Conservation (phyloP, 2,329 filamentous ascomycete species). For the Colletotrichum eleusines region DNA sequence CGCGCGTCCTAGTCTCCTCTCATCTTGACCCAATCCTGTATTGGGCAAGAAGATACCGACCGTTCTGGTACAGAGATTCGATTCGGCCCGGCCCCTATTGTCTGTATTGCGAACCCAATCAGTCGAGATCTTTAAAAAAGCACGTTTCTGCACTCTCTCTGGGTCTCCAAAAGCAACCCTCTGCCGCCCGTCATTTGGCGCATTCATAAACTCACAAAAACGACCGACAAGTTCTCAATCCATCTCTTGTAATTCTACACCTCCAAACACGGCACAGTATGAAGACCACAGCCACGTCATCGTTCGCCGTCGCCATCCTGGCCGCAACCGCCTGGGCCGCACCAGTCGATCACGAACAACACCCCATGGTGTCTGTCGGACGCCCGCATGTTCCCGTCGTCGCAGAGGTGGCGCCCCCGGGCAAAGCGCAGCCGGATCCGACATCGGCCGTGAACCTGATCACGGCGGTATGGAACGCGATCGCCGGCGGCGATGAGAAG, state of each 20-base stretch:
- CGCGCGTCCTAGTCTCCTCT: background rate
- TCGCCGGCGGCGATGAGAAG: conserved; percentile 6
- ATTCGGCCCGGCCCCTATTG: conserved; percentile 3
- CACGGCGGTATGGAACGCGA: conserved; percentile 21
- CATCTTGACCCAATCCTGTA: conserved; percentile 1
- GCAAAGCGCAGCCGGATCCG: background rate
- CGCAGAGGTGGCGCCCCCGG: background rate
- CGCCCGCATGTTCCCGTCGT: background rate
- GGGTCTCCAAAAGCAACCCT: background rate
- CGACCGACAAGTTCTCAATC: background rate
- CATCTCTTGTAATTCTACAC: too few relatives aligned
- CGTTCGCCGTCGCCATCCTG: conserved; percentile 7
- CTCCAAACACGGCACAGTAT: background rate
- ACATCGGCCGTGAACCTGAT: background rate
- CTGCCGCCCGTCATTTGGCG: background rate
- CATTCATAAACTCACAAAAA: background rate
- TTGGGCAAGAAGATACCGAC: background rate
- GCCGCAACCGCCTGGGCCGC: conserved; percentile 12
- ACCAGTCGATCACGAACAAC: conserved; percentile 29
- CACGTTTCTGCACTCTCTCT: background rate
- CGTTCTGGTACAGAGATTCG: background rate
- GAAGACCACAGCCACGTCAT: conserved; percentile 13
- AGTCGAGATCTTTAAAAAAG: too few relatives aligned
- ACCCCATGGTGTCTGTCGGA: background rate
- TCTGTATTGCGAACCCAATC: background rate